phyloP scores from a whole-genome alignment of 2,329 filamentous ascomycete genomes.

The Cordyceps javanica region DNA sequence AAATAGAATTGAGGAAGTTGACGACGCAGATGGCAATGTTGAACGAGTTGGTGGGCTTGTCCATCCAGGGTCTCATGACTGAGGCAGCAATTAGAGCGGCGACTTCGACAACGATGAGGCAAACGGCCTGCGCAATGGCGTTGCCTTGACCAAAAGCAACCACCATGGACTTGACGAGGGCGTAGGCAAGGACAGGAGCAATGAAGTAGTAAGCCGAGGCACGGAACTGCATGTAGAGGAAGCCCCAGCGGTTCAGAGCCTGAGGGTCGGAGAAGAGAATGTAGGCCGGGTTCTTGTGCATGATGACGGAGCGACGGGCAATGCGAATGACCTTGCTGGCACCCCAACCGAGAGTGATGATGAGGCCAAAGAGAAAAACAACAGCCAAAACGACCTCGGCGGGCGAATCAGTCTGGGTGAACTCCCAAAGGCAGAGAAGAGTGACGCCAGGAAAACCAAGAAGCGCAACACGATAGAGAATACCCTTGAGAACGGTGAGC shows the following conservation, averaged over 20 bases:
- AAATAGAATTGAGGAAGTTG: slow-evolving; percentile 87
- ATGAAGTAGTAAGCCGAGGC: slow-evolving; percentile 96
- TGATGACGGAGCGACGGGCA: slow-evolving; percentile 77
- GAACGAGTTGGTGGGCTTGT: slow-evolving; percentile 96
- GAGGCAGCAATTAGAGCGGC: slow-evolving; percentile 69
- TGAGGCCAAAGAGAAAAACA: slow-evolving; percentile 80
- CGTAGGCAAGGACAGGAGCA: slow-evolving; percentile 70
- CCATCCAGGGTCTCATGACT: slow-evolving; percentile 94
- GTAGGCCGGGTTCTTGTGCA: slow-evolving; percentile 96
- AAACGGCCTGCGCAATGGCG: slow-evolving; percentile 70
- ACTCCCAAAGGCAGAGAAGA: slow-evolving; percentile 88
- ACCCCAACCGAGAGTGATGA: slow-evolving; percentile 74
- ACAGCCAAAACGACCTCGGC: slow-evolving; percentile 82
- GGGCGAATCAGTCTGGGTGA: slow-evolving; percentile 77
- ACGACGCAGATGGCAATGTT: slow-evolving; percentile 87
- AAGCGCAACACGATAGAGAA: slow-evolving; percentile 82
- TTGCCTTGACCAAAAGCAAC: slow-evolving; percentile 72
- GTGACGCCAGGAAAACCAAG: slow-evolving; percentile 91
- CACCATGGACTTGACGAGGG: slow-evolving; percentile 83
- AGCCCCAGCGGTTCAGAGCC: slow-evolving; percentile 94
- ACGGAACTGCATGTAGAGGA: slow-evolving; percentile 95
- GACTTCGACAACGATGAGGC: slow-evolving; percentile 79
- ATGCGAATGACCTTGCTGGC: slow-evolving; percentile 85
- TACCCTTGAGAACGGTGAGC: slow-evolving; percentile 88
- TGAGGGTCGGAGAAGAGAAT: slow-evolving; percentile 96